These are phyloP conservation scores for Solanum verrucosum DNA, from an alignment of 257 asterid species.

Conservation along the genomic window DNA sequence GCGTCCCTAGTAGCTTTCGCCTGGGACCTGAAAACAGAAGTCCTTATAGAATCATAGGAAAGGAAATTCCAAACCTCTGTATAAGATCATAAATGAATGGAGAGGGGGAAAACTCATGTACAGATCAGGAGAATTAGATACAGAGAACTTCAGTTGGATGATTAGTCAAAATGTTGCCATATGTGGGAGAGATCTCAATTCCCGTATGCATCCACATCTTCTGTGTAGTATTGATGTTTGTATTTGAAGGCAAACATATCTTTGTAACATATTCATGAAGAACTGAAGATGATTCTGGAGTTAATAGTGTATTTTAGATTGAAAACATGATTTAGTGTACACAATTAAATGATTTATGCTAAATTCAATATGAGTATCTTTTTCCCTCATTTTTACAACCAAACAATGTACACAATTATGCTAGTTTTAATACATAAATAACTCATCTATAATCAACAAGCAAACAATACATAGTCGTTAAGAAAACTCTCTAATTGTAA, in stretches of 20 bases:
- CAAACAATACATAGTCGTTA: not conserved
- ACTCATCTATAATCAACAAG: not conserved
- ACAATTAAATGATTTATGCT: not conserved
- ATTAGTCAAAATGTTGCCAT: not conserved
- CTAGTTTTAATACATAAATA: not conserved
- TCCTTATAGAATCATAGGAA: constrained; percentile 8
- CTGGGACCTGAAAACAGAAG: constrained; percentile 12
- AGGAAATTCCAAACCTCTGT: constrained; percentile 21
- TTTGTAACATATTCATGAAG: not conserved
- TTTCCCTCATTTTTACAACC: not conserved
- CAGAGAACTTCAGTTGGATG: not conserved
- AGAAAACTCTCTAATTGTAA: not conserved
- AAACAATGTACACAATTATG: not conserved
- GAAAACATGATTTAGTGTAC: not conserved
- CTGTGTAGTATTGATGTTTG: not conserved
- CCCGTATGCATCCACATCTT: not conserved
- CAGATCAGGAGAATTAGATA: not conserved
- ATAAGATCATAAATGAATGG: not conserved
- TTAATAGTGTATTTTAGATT: not conserved
- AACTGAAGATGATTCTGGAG: not conserved
- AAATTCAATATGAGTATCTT: not conserved
- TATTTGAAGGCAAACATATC: not conserved
- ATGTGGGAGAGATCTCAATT: not conserved
- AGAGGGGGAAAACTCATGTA: not conserved
- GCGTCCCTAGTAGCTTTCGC: constrained; percentile 8